phyloP scores from a whole-genome alignment of 2,329 filamentous ascomycete genomes.

The Lachnellula cervina region DNA sequence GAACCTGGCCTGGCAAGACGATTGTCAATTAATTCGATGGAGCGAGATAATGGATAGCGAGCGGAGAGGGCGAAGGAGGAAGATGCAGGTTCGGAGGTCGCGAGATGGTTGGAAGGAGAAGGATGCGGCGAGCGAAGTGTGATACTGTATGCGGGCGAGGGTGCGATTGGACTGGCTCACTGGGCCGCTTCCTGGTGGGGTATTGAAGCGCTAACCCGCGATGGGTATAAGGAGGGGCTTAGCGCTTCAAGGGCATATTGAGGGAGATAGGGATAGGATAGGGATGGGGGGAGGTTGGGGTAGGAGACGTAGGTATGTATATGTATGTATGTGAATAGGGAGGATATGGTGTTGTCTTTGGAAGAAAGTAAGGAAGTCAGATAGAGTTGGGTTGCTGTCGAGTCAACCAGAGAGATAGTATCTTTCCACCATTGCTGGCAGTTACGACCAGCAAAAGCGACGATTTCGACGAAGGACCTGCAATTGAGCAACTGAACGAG shows the following conservation, averaged over 20 bases:
- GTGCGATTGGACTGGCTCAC: background rate
- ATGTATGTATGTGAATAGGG: background rate
- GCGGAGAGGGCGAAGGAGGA: background rate
- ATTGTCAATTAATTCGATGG: background rate
- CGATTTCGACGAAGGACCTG: no score
- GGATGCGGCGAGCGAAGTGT: background rate
- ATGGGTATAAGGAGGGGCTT: no score
- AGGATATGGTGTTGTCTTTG: background rate
- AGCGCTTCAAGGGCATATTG: background rate
- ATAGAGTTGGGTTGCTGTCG: no score
- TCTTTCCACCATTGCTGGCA: no score
- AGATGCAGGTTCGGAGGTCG: background rate
- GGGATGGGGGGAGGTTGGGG: background rate
- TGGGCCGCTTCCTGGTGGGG: background rate
- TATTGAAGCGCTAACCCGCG: no score
- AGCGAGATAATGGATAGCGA: background rate
- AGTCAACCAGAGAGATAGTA: no score
- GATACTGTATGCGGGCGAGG: no score
- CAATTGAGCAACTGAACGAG: no score
- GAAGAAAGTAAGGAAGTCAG: no score
- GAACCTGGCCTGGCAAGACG: background rate
- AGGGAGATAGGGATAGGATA: background rate
- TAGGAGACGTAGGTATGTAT: background rate
- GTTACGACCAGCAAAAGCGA: no score
- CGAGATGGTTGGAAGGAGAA: background rate